phyloP scores from a whole-genome alignment of 2,329 filamentous ascomycete species.

The Sporothrix pallida region DNA sequence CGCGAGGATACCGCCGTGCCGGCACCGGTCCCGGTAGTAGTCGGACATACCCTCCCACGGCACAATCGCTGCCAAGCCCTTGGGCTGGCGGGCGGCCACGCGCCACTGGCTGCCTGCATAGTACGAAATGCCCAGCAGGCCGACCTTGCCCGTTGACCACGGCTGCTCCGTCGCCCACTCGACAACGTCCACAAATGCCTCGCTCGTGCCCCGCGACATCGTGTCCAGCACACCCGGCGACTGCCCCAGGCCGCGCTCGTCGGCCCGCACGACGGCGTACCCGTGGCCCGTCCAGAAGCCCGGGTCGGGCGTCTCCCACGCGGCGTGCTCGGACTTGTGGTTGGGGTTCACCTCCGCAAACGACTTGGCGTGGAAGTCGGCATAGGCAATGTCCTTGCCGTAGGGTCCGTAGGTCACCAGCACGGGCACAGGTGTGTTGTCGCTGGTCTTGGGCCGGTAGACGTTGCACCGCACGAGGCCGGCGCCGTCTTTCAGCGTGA shows the following conservation, averaged over 20 bases:
- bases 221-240: too few relatives aligned
- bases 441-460: neutral
- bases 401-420: neutral
- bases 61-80: conserved; percentile 54
- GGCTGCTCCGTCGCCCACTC: too few relatives aligned
- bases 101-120: conserved; percentile 50
- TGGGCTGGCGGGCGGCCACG: conserved; percentile 54
- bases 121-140: too few relatives aligned
- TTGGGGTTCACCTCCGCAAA: conserved; percentile 59
- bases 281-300: conserved; percentile 60
- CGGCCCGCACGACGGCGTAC: too few relatives aligned
- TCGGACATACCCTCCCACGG: conserved; percentile 62
- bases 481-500: neutral
- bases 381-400: conserved; percentile 5
- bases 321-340: conserved; percentile 59
- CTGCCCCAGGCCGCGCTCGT: too few relatives aligned
- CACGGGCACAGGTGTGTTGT: neutral
- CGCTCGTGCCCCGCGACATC: too few relatives aligned
- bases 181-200: too few relatives aligned
- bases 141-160: too few relatives aligned
- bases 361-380: conserved; percentile 47
- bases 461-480: conserved; percentile 14
- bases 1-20: conserved; percentile 66
- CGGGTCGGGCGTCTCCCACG: conserved; percentile 66
- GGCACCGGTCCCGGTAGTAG: conserved; percentile 62